Conservation (phyloP, 805 yeast genomes). For the Komagataella ulmi region DNA sequence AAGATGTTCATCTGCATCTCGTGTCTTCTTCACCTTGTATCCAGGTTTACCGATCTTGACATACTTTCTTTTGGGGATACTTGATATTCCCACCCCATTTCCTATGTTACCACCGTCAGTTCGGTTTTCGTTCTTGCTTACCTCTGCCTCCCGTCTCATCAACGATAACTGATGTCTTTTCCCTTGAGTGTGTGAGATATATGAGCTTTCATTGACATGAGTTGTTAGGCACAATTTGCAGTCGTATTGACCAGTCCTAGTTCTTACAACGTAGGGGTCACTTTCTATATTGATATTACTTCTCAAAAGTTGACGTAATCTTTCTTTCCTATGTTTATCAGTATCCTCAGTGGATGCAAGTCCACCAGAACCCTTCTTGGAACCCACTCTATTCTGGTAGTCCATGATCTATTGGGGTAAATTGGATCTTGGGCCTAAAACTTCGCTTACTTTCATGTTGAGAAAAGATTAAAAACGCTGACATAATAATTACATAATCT, state of each 20-base stretch:
- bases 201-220: constrained; percentile 71
- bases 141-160: constrained; percentile 39
- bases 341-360: constrained; percentile 63
- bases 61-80: constrained; percentile 33
- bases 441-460: neutral
- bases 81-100: constrained; percentile 13
- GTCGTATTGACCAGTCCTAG: constrained; percentile 74
- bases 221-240: constrained; percentile 77
- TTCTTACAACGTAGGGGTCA: constrained; percentile 78
- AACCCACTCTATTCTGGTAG: constrained; percentile 79
- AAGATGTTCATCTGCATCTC: constrained; percentile 44
- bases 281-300: constrained; percentile 36
- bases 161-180: constrained; percentile 68
- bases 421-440: neutral
- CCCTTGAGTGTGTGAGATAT: constrained; percentile 75
- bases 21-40: constrained; percentile 51
- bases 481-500: neutral
- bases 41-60: constrained; percentile 63
- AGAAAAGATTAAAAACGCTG: neutral
- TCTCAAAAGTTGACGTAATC: constrained; percentile 50
- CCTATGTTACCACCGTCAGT: constrained; percentile 1
- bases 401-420: constrained; percentile 41
- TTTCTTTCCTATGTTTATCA: constrained; percentile 52
- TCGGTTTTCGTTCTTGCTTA: constrained; percentile 12
- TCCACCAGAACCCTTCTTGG: constrained; percentile 87